phyloP scores from a whole-genome alignment of 2,329 filamentous ascomycete species.

The Delphinella strobiligena region DNA sequence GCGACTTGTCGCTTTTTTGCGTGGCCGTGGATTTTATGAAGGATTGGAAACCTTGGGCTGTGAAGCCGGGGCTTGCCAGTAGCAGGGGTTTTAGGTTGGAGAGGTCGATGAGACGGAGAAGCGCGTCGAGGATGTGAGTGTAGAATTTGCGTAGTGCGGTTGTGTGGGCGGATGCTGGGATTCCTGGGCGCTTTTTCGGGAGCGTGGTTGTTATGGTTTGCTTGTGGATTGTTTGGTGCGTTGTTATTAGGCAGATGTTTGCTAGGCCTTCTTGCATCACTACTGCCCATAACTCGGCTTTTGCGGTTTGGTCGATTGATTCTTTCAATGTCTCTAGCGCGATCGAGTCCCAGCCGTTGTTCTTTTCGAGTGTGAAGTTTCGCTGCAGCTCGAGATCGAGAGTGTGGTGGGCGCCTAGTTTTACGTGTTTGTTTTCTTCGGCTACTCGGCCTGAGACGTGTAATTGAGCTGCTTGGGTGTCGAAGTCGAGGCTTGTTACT shows the following conservation, averaged over 20 bases:
- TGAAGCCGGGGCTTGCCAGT: conserved; percentile 80
- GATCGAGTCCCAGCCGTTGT: conserved; percentile 78
- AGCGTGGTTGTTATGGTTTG: conserved; percentile 56
- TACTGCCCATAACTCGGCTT: conserved; percentile 75
- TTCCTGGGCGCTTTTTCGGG: conserved; percentile 54
- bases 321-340: conserved; percentile 67
- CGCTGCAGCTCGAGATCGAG: conserved; percentile 77
- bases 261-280: conserved; percentile 86
- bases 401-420: conserved; percentile 56
- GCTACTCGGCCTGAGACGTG: conserved; percentile 56
- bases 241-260: conserved; percentile 72
- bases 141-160: conserved; percentile 56
- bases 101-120: conserved; percentile 70
- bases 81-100: conserved; percentile 58
- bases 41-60: conserved; percentile 66
- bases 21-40: conserved; percentile 53
- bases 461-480: conserved; percentile 53
- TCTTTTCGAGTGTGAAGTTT: conserved; percentile 80
- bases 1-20: conserved; percentile 60
- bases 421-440: conserved; percentile 55
- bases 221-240: conserved; percentile 65
- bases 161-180: conserved; percentile 45
- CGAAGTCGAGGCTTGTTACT: conserved; percentile 57
- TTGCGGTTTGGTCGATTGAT: conserved; percentile 64
- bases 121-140: conserved; percentile 60